phyloP scores from a whole-genome alignment of 768 basidiomycete species.

The Tulasnella sp. region DNA sequence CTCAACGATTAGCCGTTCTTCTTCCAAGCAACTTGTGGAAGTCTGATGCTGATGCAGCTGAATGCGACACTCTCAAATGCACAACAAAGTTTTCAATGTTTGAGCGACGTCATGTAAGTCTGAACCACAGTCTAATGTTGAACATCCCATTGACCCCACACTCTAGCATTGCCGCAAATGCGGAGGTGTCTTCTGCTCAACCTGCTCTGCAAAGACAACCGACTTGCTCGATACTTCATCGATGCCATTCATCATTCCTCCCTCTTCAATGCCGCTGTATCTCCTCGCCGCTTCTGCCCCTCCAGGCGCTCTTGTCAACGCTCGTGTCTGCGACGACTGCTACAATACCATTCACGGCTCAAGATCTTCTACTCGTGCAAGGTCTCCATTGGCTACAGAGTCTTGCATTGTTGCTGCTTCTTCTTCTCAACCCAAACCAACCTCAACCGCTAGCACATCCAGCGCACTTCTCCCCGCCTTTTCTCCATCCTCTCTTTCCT shows the following conservation, averaged over 20 bases:
- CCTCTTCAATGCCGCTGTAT: slow-evolving; percentile 35
- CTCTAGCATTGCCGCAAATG: slow-evolving; percentile 71
- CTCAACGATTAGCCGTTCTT: slow-evolving; percentile 56
- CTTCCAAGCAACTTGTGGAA: slow-evolving; percentile 63
- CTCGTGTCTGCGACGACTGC: slow-evolving; percentile 69
- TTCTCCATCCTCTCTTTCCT: background rate
- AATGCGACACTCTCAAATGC: slow-evolving; percentile 67
- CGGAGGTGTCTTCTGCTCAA: slow-evolving; percentile 59
- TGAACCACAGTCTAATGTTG: background rate
- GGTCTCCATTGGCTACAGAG: background rate
- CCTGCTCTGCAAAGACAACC: slow-evolving; percentile 47
- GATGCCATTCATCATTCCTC: slow-evolving; percentile 58
- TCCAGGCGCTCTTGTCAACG: slow-evolving; percentile 40
- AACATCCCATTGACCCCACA: slow-evolving; percentile 3
- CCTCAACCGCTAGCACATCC: slow-evolving; percentile 27
- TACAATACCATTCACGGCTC: slow-evolving; percentile 58
- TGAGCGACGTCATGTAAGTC: slow-evolving; percentile 61
- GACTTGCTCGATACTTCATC: slow-evolving; percentile 59
- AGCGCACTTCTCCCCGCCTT: slow-evolving; percentile 26
- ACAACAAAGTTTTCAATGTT: slow-evolving; percentile 49
- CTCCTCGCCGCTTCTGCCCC: slow-evolving; percentile 46
- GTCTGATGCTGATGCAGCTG: slow-evolving; percentile 48
- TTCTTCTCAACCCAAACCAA: background rate
- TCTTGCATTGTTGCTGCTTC: background rate
- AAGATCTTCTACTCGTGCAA: slow-evolving; percentile 20